Conservation (phyloP, 2,329 filamentous ascomycete species). For the Penicillium sp. region DNA sequence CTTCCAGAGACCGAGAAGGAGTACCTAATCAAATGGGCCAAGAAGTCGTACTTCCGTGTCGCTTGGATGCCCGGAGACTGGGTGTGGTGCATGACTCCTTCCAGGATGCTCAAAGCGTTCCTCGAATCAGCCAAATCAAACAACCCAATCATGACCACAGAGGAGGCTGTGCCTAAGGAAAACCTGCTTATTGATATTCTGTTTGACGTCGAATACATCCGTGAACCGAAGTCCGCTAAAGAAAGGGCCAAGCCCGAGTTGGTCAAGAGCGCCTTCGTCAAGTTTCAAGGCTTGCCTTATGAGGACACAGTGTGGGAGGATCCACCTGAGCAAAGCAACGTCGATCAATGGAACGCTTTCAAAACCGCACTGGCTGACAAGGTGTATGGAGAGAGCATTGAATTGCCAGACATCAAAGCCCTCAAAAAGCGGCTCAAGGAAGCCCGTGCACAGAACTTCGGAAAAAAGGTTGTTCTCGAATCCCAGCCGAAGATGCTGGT, state of each 20-base stretch:
- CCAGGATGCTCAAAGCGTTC: conserved; percentile 72
- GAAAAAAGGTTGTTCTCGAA: conserved; percentile 64
- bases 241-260: conserved; percentile 71
- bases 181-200: conserved; percentile 84
- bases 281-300: conserved; percentile 89
- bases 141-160: conserved; percentile 67
- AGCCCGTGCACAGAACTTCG: conserved; percentile 68
- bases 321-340: conserved; percentile 65
- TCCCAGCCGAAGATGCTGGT: conserved; percentile 72
- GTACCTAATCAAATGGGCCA: conserved; percentile 88
- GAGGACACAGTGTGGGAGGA: conserved; percentile 89
- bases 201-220: conserved; percentile 73
- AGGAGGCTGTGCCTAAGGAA: conserved; percentile 85
- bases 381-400: conserved; percentile 75
- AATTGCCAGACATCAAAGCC: conserved; percentile 52
- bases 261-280: conserved; percentile 75
- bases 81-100: conserved; percentile 71
- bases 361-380: conserved; percentile 82
- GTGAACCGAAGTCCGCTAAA: conserved; percentile 56
- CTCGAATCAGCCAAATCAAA: conserved; percentile 65
- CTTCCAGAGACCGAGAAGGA: conserved; percentile 79
- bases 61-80: conserved; percentile 87
- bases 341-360: conserved; percentile 74
- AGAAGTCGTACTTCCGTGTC: conserved; percentile 76
- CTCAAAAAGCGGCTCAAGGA: conserved; percentile 69